Evolutionary conservation across 129 eudicot genomes (phyloP).

Genomic region (Lonicera japonica): DNA sequence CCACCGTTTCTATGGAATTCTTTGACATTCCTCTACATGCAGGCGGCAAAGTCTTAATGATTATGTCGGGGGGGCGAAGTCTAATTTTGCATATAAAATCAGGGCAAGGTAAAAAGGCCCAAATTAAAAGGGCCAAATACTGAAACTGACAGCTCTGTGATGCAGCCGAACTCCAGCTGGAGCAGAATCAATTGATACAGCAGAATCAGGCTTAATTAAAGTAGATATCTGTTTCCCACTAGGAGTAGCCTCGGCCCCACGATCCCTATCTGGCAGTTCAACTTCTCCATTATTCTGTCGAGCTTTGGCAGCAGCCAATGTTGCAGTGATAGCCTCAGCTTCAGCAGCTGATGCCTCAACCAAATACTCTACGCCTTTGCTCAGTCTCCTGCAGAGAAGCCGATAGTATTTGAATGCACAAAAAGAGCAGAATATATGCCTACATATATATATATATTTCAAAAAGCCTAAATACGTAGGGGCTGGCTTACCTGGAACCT

Average conservation of each 20-base stretch:
- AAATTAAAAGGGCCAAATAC: not conserved
- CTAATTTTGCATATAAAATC: too few relatives aligned
- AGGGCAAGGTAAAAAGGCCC: too few relatives aligned
- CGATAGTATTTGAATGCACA: slow-evolving; percentile 1
- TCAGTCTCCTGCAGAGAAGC: slow-evolving; percentile 46
- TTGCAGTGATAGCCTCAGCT: slow-evolving; percentile 88
- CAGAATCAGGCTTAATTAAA: slow-evolving; percentile 67
- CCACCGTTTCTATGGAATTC: too few relatives aligned
- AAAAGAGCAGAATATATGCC: too few relatives aligned
- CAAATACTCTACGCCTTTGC: slow-evolving; percentile 88
- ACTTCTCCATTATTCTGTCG: slow-evolving; percentile 85
- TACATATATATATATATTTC: too few relatives aligned
- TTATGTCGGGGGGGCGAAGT: too few relatives aligned
- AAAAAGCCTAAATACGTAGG: not conserved
- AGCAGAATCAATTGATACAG: slow-evolving; percentile 38
- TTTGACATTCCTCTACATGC: too few relatives aligned
- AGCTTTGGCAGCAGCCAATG: slow-evolving; percentile 95
- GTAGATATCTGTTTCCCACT: slow-evolving; percentile 78
- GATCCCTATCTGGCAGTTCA: slow-evolving; percentile 89
- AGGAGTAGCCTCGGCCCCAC: slow-evolving; percentile 90
- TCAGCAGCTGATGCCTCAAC: slow-evolving; percentile 99
- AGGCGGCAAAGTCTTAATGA: too few relatives aligned
- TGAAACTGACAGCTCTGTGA: slow-evolving; percentile 89
- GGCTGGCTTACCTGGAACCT: slow-evolving; percentile 57
- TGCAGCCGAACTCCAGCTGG: slow-evolving; percentile 88